Conservation (phyloP, 805 yeast species). For the Metschnikowia shivogae region DNA sequence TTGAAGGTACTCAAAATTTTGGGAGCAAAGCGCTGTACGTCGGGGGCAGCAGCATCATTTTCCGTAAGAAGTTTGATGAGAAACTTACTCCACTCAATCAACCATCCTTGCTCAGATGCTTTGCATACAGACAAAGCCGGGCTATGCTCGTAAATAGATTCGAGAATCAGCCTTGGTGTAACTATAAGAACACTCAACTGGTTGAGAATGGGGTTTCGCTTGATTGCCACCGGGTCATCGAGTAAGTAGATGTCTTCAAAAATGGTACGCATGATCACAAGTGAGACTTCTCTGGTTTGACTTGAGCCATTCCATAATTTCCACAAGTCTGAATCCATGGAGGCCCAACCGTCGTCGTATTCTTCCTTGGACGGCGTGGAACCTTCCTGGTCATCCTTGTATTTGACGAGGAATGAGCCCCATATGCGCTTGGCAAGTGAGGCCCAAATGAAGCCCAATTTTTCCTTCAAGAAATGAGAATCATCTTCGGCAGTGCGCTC, state of each 20-base stretch:
- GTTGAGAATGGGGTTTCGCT: constrained; percentile 68
- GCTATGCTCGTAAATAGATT: constrained; percentile 59
- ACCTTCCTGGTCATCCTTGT: constrained; percentile 21
- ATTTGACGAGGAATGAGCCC: constrained; percentile 65
- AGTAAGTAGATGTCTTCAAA: constrained; percentile 91
- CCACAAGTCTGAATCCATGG: constrained; percentile 77
- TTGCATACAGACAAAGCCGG: constrained; percentile 62
- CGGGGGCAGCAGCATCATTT: constrained; percentile 24
- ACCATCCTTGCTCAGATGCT: constrained; percentile 80
- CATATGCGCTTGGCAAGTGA: constrained; percentile 85
- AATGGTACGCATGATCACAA: constrained; percentile 75
- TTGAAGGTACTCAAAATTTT: constrained; percentile 78
- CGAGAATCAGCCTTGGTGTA: constrained; percentile 63
- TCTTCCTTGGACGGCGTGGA: constrained; percentile 38
- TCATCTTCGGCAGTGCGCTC: constrained; percentile 56
- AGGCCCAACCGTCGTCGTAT: constrained; percentile 67
- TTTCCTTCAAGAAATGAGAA: constrained; percentile 88
- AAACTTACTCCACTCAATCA: constrained; percentile 58
- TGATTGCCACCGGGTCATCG: constrained; percentile 87
- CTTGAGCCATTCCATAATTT: constrained; percentile 66
- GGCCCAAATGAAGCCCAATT: constrained; percentile 87
- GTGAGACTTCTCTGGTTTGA: constrained; percentile 68
- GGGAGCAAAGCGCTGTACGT: constrained; percentile 48
- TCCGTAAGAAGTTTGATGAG: constrained; percentile 31
- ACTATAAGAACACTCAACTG: constrained; percentile 83